These are phyloP conservation scores for Alloascoidea africana DNA, from an alignment of 805 yeast species.

Conservation along the genomic window DNA sequence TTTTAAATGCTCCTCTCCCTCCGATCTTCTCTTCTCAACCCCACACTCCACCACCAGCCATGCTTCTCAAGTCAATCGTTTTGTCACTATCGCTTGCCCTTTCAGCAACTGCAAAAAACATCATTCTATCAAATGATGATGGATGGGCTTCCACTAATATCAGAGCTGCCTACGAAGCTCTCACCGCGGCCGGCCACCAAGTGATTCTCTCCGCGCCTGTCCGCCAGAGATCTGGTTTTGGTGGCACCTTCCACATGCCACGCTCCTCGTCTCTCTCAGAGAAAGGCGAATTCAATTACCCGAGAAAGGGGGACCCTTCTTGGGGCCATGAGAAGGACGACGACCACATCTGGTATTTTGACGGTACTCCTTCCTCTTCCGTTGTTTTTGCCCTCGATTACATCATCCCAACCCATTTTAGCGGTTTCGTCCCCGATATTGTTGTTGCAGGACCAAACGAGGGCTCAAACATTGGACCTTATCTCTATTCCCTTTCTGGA, in stretches of 20 bases:
- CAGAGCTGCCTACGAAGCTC: slow-evolving; percentile 34
- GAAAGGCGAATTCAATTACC: slow-evolving; percentile 33
- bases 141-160: slow-evolving; percentile 39
- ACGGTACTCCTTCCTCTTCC: slow-evolving; percentile 39
- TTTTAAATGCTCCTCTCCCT: too few species aligned
- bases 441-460: slow-evolving; percentile 13
- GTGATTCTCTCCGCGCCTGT: slow-evolving; percentile 36
- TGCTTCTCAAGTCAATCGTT: too few species aligned
- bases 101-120: slow-evolving; percentile 20
- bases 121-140: slow-evolving; percentile 37
- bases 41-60: too few species aligned
- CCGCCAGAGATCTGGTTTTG: slow-evolving; percentile 34
- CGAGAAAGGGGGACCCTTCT: slow-evolving; percentile 31
- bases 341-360: slow-evolving; percentile 34
- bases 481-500: slow-evolving; percentile 29
- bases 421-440: slow-evolving; percentile 4
- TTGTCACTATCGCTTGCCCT: background rate
- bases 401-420: slow-evolving; percentile 5
- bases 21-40: too few species aligned
- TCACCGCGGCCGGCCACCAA: slow-evolving; percentile 28
- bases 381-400: slow-evolving; percentile 21
- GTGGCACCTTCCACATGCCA: slow-evolving; percentile 35
- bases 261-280: slow-evolving; percentile 21
- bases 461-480: slow-evolving; percentile 19
- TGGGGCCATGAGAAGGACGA: slow-evolving; percentile 36